Evolutionary conservation across 2,329 filamentous ascomycete species (phyloP).

Genomic region (Malbranchea cinnamomea): DNA sequence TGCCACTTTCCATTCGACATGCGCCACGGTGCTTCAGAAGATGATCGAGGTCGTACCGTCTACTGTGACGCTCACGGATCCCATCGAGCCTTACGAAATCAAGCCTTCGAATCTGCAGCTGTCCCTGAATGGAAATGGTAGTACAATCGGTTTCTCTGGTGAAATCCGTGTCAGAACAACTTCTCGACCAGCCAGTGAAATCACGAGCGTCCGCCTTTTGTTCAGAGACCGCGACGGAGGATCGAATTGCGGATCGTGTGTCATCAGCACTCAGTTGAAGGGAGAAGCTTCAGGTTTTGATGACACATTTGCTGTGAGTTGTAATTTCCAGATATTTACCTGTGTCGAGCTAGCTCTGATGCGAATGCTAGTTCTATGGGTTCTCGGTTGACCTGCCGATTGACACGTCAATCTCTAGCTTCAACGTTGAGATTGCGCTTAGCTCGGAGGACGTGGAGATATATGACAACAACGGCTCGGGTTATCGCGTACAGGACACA

Average conservation of each 20-base stretch:
- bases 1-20: slow-evolving; percentile 4
- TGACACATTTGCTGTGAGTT: slow-evolving; percentile 7
- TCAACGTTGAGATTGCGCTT: slow-evolving; percentile 4
- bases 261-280: slow-evolving; percentile 6
- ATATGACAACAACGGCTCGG: slow-evolving; percentile 6
- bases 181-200: slow-evolving; percentile 2
- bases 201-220: slow-evolving; percentile 5
- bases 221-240: slow-evolving; percentile 7
- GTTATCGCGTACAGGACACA: slow-evolving; percentile 8
- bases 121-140: slow-evolving; percentile 6
- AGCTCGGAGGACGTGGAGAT: slow-evolving; percentile 1
- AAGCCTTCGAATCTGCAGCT: slow-evolving; percentile 7
- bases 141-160: slow-evolving; percentile 6
- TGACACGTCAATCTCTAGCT: slow-evolving; percentile 6
- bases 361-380: slow-evolving; percentile 6
- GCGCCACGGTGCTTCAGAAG: slow-evolving; percentile 7
- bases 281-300: slow-evolving; percentile 7
- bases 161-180: slow-evolving; percentile 8
- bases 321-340: too few relatives aligned
- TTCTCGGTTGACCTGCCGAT: slow-evolving; percentile 5
- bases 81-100: slow-evolving; percentile 8
- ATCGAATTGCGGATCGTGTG: slow-evolving; percentile 6
- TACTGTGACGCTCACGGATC: slow-evolving; percentile 5
- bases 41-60: slow-evolving; percentile 9
- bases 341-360: too few relatives aligned